Evolutionary conservation across 148 eudicot genomes (phyloP), one percentile per base, ranked within the genome.

Genomic region (Rheum nobile): DNA sequence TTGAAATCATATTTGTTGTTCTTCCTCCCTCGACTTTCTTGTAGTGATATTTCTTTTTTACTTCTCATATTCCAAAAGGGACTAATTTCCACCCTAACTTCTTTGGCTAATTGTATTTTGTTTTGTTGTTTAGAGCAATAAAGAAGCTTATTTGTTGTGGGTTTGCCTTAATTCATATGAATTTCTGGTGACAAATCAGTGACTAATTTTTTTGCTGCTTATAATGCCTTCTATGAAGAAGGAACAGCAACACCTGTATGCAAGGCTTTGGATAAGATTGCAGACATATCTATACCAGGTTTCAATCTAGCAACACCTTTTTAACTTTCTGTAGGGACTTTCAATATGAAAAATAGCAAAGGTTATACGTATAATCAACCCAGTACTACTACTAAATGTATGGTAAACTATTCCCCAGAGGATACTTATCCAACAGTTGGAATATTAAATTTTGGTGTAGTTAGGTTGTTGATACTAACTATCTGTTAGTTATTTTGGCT

Each of bases 221-320:
- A 48, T 85, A 97, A 95, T 84, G 96, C 96, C 34, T 88, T 95
- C 22, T 91, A 93, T 79, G 98, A 95, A 85, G 98, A 95, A 84
- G 98, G 98, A 76, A 95, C 97, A 34, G 96, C 98, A 70, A 88
- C 90, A 10, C 63, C 95, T 75, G 98, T 93, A 50, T 91, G 98
- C 75, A 85, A 88, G 81, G 95, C 98, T 44, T 90, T 93, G 76
- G 91, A 91, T 75, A 95, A 91, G 82, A 83, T 91, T 74, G 92
- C 98, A 46, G 94, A 91, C 78, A 82, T 89, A 82, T 86, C 89
- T 43, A 71, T 91, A 54, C 93, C 91, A 71, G 98, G 98, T 91
- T 74, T n/a, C 35, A 52, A 38, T 38, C 8, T 38, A 38, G 41
- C 41, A n/a, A n/a, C n/a, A n/a, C n/a, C n/a, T n/a, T n/a, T n/a